A percentile compares a stretch with the other conserved stretches of the same genome.
Conservation (phyloP, 2,329 filamentous ascomycete genomes). For the Aureobasidium mangrovei region DNA sequence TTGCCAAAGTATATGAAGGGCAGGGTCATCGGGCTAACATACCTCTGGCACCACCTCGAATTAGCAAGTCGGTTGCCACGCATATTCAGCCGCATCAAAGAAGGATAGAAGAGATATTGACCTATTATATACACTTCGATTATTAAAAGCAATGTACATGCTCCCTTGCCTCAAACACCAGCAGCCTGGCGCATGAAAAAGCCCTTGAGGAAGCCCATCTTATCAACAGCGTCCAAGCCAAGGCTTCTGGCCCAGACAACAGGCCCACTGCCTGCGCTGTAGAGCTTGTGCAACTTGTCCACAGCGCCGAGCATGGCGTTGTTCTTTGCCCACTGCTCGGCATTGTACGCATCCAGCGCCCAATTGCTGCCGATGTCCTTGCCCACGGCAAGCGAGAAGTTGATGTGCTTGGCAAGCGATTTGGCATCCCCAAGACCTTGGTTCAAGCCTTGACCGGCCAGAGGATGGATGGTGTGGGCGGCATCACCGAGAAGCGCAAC, state of each 20-base stretch:
- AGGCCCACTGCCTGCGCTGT: slow-evolving; percentile 70
- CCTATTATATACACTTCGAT: too few relatives aligned
- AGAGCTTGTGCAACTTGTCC: slow-evolving; percentile 89
- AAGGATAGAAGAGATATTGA: too few relatives aligned
- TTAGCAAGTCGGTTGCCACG: too few relatives aligned
- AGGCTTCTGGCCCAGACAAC: slow-evolving; percentile 70
- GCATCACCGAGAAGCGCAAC: slow-evolving; percentile 88
- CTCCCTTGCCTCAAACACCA: slow-evolving; percentile 17
- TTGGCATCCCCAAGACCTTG: slow-evolving; percentile 85
- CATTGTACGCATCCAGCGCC: slow-evolving; percentile 71
- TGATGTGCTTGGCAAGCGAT: slow-evolving; percentile 65
- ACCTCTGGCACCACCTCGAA: too few relatives aligned
- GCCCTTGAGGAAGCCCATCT: slow-evolving; percentile 64
- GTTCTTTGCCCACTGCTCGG: slow-evolving; percentile 75
- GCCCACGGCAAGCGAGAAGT: slow-evolving; percentile 68
- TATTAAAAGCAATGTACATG: background rate
- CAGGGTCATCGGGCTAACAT: too few relatives aligned
- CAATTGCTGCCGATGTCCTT: slow-evolving; percentile 76
- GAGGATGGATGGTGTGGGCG: slow-evolving; percentile 87
- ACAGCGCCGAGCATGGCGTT: slow-evolving; percentile 66
- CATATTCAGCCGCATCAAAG: too few relatives aligned
- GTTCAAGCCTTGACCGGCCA: slow-evolving; percentile 91
- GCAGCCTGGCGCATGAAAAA: slow-evolving; percentile 71
- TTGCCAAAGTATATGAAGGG: too few relatives aligned
- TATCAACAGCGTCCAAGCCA: slow-evolving; percentile 68